Evolutionary conservation across 106 monocot species (phyloP), one percentile per base, ranked within the genome.

Genomic region (Dendrobium catenatum): DNA sequence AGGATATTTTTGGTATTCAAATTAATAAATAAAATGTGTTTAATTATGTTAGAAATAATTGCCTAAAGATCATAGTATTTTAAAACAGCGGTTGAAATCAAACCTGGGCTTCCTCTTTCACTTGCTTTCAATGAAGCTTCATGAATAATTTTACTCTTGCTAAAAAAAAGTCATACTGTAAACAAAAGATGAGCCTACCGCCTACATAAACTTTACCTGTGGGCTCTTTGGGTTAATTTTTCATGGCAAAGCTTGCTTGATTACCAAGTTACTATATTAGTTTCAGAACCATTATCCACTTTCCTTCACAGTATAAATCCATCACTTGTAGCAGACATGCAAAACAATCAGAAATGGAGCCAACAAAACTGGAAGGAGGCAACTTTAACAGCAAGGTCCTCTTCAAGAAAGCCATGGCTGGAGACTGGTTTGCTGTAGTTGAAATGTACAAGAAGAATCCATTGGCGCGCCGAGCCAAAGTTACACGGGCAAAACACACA

Each of bases 401-500:
- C 44, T 85, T 81, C 70, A 72, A 29, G 40, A 24, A 19, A 1
- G 81, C 78, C 6, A 85, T 85, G 85, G 18, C n/a, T 6, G 72
- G 81, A 9, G 22, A 81, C 7, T 85, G 85, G 85, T 13, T 43
- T 7, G 27, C 22, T 0, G 77, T 81, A 18, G 19, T 59, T 18
- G 10, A 55, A 0, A 64, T 56, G 42, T 85, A 78, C 78, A 16
- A 1, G 1, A 8, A 73, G 6, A 8, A 27, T 15, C 33, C 11
- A 5, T 0, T 13, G 3, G 81, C 67, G 17, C 78, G 13, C 16
- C 5, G 0, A 8, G 29, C n/a, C 16, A 72, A 72, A 18, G 77
- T 85, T 27, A 85, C 85, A 20, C 77, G 72, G 13, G 19, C 55
- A 2, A 49, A 66, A 16, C 77, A 85, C 81, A 85, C 85, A 15